phyloP scores from a whole-genome alignment of 2,329 filamentous ascomycete species.

The Periconia sp. region DNA sequence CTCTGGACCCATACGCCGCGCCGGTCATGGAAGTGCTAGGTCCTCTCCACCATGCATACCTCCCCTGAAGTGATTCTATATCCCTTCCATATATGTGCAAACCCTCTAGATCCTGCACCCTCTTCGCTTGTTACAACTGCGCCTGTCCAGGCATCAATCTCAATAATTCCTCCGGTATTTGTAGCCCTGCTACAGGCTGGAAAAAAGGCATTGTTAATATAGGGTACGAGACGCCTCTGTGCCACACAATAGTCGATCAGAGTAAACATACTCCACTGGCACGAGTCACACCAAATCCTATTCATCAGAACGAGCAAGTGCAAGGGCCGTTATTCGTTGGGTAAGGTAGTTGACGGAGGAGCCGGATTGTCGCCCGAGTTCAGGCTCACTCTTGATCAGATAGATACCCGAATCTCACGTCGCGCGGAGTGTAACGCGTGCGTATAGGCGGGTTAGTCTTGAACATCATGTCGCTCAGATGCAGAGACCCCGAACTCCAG shows the following conservation, averaged over 20 bases:
- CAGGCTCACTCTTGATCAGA: too few relatives aligned
- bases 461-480: too few relatives aligned
- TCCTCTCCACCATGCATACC: background rate
- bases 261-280: too few relatives aligned
- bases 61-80: slow-evolving; percentile 7
- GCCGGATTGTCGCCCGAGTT: background rate
- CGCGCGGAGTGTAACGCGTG: too few relatives aligned
- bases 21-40: background rate
- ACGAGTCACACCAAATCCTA: background rate
- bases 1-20: background rate
- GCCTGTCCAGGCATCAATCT: background rate
- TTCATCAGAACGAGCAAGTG: background rate
- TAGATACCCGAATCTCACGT: too few relatives aligned
- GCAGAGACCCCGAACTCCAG: too few relatives aligned
- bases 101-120: slow-evolving; percentile 13
- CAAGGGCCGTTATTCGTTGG: background rate
- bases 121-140: background rate
- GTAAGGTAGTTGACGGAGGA: background rate
- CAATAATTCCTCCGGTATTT: background rate
- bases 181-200: slow-evolving; percentile 1
- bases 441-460: too few relatives aligned
- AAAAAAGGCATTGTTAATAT: slow-evolving; percentile 10
- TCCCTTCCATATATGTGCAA: slow-evolving; percentile 5
- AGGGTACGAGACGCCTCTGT: slow-evolving; percentile 3
- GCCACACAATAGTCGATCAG: background rate